Base-by-base conservation (phyloP, 2,329 filamentous ascomycete genomes). In the Calonectria fujianensis region DNA sequence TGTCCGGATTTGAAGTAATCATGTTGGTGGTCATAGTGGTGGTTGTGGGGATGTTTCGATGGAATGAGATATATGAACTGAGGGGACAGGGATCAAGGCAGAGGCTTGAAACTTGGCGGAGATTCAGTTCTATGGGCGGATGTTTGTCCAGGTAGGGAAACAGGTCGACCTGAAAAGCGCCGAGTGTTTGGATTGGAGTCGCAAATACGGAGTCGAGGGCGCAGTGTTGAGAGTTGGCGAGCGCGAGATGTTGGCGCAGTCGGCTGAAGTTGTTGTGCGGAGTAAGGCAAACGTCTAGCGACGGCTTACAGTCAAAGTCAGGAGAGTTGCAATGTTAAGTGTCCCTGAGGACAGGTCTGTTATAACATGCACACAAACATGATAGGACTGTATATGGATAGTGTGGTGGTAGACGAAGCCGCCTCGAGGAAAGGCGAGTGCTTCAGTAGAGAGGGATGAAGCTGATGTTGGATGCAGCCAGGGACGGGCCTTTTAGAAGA, bases 271-370 rank as follows among this genome's bases (percentile, higher is more conserved):
- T 39, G 50, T 39, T 37, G 50, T 52, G 64, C 35, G 37, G 48
- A 50, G 57, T 63, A 39, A 52, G 51, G 57, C 70, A 32, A 66
- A 50, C 57, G 57, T 61, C 57, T 61, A 76, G 72, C 78, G 76
- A 75, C 72, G 74, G 78, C 73, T 72, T 69, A 66, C 14, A 68
- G 10, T 64, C 52, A 54, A 57, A 51, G 52, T 63, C 51, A 73
- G 75, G 69, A 71, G 75, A 73, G 61, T 52, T 68, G 73, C 57
- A n/a, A 29, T 72, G 71, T 61, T 61, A 18, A 64, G 65, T 75
- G 83, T 85, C 84, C 84, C 83, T 83, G 80, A 82, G 84, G 84
- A 85, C 84, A 69, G 80, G 78, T 37, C 70, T 83, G 84, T 80
- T 85, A 85, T 85, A 85, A 85, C 61, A 78, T 79, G 73, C 75